These are phyloP conservation scores for Fraxinus sp. DNA, from an alignment of 305 asterid genomes.

Conservation along the genomic window DNA sequence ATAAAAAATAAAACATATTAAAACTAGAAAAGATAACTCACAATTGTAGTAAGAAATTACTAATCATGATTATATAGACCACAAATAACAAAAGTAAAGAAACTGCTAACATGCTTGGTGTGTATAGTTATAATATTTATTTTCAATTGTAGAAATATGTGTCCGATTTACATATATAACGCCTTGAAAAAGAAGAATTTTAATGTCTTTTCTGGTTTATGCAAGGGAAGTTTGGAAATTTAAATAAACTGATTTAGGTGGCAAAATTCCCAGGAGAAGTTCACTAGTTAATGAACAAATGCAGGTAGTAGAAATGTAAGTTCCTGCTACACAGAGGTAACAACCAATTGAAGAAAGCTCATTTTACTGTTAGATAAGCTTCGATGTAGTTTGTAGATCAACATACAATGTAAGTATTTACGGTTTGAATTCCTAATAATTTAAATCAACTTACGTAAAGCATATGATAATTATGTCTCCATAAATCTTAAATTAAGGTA, in stretches of 20 bases:
- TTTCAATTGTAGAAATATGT: neutral
- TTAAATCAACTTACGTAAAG: neutral
- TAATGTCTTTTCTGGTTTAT: neutral
- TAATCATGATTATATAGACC: constrained; percentile 4
- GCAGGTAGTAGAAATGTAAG: neutral
- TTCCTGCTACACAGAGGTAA: neutral
- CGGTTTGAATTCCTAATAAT: neutral
- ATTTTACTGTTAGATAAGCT: constrained; percentile 1
- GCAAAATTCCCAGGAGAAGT: neutral
- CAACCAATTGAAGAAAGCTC: constrained; percentile 9
- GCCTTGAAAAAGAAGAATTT: neutral
- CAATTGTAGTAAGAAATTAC: neutral
- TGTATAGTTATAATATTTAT: constrained; percentile 1
- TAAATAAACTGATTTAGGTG: neutral
- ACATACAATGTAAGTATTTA: neutral
- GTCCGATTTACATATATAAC: neutral
- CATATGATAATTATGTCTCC: neutral
- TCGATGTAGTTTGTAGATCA: neutral
- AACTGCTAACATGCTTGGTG: constrained; percentile 6
- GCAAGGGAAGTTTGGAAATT: constrained; percentile 8
- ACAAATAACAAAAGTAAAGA: constrained; percentile 16
- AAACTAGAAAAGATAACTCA: neutral
- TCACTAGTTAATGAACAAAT: constrained; percentile 4
- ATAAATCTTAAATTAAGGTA: constrained; percentile 7
- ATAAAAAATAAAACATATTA: too few species aligned